Conservation (phyloP, 345 rosid species). For the Salix koriyanagi region DNA sequence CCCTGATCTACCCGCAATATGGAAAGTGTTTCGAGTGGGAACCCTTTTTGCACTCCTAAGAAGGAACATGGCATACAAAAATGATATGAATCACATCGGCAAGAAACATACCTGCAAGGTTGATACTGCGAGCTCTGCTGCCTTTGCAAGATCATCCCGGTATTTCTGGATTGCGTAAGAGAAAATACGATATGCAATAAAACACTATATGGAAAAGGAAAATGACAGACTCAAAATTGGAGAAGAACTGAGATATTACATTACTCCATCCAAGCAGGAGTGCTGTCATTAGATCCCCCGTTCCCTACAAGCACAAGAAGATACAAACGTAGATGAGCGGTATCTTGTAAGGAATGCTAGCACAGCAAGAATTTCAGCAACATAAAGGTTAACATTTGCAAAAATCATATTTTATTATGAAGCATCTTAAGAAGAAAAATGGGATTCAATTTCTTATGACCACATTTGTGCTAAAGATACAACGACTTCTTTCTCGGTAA, state of each 20-base stretch:
- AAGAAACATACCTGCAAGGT: constrained; percentile 72
- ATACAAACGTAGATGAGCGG: constrained; percentile 8
- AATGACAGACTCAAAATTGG: not conserved
- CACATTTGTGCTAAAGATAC: too few relatives aligned
- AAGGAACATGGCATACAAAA: not conserved
- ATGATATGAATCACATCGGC: not conserved
- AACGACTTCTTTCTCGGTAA: too few relatives aligned
- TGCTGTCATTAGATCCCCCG: constrained; percentile 97
- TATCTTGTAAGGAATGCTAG: not conserved
- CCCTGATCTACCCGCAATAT: not conserved
- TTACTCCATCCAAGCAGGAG: constrained; percentile 99
- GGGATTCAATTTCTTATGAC: too few relatives aligned
- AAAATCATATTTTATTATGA: not conserved
- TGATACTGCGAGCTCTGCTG: constrained; percentile 96
- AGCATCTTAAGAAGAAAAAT: too few relatives aligned
- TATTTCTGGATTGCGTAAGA: constrained; percentile 56
- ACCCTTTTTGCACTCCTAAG: not conserved
- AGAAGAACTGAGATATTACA: constrained; percentile 39
- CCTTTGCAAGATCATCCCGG: constrained; percentile 67
- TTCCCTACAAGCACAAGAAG: constrained; percentile 55
- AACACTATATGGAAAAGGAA: not conserved
- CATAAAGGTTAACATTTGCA: not conserved
- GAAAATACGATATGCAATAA: constrained; percentile 5
- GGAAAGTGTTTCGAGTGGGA: not conserved
- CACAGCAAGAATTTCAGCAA: not conserved